Conservation (phyloP, 352 stramenopile species). For the Globisporangium mamillatum region DNA sequence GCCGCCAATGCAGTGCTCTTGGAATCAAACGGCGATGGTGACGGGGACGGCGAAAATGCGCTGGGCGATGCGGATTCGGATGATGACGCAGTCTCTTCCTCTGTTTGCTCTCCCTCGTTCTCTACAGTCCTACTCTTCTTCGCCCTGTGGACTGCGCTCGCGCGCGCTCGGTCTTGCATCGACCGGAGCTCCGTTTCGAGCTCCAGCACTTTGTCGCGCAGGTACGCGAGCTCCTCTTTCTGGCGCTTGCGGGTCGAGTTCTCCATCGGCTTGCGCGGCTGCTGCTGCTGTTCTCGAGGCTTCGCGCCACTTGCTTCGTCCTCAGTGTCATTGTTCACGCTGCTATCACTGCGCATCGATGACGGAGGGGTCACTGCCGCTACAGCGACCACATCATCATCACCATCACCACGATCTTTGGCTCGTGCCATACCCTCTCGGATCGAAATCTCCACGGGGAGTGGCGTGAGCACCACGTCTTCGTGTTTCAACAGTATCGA, state of each 20-base stretch:
- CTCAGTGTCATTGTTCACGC: constrained; percentile 3
- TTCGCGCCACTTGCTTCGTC: background rate
- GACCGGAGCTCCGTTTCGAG: constrained; percentile 36
- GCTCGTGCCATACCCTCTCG: too few species aligned
- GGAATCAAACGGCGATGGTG: background rate
- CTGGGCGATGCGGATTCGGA: background rate
- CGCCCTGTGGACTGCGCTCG: background rate
- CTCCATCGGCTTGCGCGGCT: constrained; percentile 28
- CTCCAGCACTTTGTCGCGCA: constrained; percentile 39
- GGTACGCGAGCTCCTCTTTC: constrained; percentile 53
- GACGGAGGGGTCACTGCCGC: background rate
- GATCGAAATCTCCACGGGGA: background rate
- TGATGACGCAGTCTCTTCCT: background rate
- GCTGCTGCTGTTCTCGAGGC: background rate
- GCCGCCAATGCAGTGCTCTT: background rate
- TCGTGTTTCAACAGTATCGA: background rate
- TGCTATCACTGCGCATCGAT: background rate
- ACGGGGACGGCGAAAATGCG: constrained; percentile 6
- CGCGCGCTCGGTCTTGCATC: constrained; percentile 6
- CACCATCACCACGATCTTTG: background rate
- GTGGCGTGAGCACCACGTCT: background rate
- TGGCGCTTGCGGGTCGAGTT: constrained; percentile 53
- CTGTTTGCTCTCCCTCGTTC: constrained; percentile 1
- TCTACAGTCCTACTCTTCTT: background rate
- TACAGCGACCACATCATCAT: background rate